Conservation (phyloP, 305 asterid genomes). For the Fraxinus latifolia region DNA sequence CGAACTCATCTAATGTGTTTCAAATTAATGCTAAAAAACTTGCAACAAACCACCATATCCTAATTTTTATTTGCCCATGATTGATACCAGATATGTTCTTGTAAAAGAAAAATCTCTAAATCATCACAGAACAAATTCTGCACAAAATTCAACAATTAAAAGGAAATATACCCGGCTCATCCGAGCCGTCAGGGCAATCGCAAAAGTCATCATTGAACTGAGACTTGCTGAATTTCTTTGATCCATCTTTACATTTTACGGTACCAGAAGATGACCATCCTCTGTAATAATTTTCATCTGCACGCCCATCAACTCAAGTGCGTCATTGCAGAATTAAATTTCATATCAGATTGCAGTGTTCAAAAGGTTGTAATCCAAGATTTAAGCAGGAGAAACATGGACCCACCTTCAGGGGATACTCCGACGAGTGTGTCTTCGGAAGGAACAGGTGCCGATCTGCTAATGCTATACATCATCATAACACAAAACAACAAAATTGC, state of each 20-base stretch:
- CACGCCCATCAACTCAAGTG: slow-evolving; percentile 14
- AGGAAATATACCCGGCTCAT: slow-evolving; percentile 71
- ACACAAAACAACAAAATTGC: slow-evolving; percentile 31
- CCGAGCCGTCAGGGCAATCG: slow-evolving; percentile 95
- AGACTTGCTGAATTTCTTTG: slow-evolving; percentile 52
- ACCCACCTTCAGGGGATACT: slow-evolving; percentile 45
- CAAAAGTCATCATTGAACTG: slow-evolving; percentile 94
- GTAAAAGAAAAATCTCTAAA: neutral
- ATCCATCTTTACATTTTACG: slow-evolving; percentile 85
- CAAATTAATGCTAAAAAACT: neutral
- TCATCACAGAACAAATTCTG: slow-evolving; percentile 1
- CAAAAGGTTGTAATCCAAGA: neutral
- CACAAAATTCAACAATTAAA: neutral
- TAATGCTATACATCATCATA: slow-evolving; percentile 21
- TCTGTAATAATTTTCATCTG: slow-evolving; percentile 72
- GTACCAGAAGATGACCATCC: slow-evolving; percentile 45
- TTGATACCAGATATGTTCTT: neutral
- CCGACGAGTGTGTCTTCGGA: slow-evolving; percentile 33
- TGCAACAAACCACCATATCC: neutral
- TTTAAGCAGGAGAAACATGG: neutral
- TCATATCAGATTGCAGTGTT: neutral
- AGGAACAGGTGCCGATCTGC: slow-evolving; percentile 35
- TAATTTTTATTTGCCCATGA: neutral
- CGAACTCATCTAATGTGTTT: slow-evolving; percentile 13
- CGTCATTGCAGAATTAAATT: neutral